Evolutionary conservation across 2,329 filamentous ascomycete genomes (phyloP), one percentile per base, ranked within the genome.

Genomic region (Diaporthe batatas): DNA sequence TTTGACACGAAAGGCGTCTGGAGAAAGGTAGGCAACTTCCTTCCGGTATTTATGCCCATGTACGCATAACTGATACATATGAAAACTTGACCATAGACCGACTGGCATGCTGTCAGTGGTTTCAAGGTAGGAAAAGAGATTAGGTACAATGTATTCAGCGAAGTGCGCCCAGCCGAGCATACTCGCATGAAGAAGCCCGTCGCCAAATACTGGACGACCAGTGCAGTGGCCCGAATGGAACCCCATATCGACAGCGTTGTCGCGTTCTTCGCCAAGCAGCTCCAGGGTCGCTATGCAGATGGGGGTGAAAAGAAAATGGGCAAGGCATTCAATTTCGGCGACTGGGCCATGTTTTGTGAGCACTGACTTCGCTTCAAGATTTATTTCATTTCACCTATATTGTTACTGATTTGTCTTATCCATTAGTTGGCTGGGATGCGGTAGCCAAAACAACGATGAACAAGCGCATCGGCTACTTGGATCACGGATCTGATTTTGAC

Each of bases 401-500:
- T 12, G 6, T 39, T 14, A 8, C 53, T 44, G 1, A n/a, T 23
- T n/a, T 21, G 3, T 2, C n/a, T 70, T 32, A 11, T n/a, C 12
- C 2, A 25, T 6, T 23, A 70, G 68, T 70, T 29, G 32, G n/a
- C 16, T 71, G 68, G 68, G 68, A 71, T 34, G 68, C 55, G 1
- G 68, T 71, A n/a, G 57, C 55, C 32, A 64, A 64, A 21, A 64
- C 55, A 14, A 71, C 68, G 5, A 64, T 71, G 55, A 64, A 49
- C 47, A 77, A 81, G 23, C 80, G 79, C 47, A 81, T 86, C 54
- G 84, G 84, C 18, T 86, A 54, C 36, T 57, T 71, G 6, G 68
- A 71, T 6, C 55, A 71, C 6, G 68, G 68, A 18, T 74, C 75
- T 11, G 84, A 87, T 73, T 78, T 83, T 75, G 80, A 82, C 44